Evolutionary conservation across 164 flowering plant species (phyloP), one percentile per base, ranked within the genome.

Genomic region (Aristolochia fimbriata): DNA sequence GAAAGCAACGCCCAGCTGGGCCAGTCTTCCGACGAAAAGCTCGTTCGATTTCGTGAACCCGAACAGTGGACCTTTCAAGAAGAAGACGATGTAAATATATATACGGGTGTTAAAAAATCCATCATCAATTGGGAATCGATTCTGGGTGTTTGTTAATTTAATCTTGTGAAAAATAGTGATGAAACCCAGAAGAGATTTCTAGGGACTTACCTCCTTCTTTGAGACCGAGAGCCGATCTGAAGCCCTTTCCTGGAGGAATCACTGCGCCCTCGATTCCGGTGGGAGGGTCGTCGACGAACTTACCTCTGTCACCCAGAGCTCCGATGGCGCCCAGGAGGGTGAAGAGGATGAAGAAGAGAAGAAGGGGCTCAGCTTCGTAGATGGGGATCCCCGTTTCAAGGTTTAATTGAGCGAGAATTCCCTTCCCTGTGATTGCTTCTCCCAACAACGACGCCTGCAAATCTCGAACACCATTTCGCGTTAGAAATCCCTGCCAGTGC

Each of bases 31-130:
- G 1, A 93, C 98, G 59, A 92, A 92, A 15, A 92, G 84, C 83
- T 92, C 98, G 37, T 92, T 92, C 17, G 98, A 46, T 78, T 92
- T 92, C 30, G 98, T 92, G 71, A 92, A 92, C 71, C 98, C 98
- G 45, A 92, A 92, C 24, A 89, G 62, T 21, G 97, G 98, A 68
- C 98, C 98, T 86, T 64, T 7, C 25, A 64, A 20, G 14, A 8
- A 27, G 46, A 19, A 30, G 5, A 24, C 19, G 15, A 0, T n/a
- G n/a, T n/a, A n/a, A n/a, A n/a, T n/a, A n/a, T n/a, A n/a, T n/a
- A n/a, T n/a, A n/a, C n/a, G n/a, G n/a, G n/a, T n/a, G n/a, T n/a
- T 37, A 7, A 37, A 37, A 2, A 2, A 27, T 37, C 7, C 43
- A 3, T 37, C 43, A 37, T 0, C 11, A 37, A 3, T 37, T 37